Evolutionary conservation across 768 basidiomycete genomes (phyloP).

Genomic region (Terana coerulea): DNA sequence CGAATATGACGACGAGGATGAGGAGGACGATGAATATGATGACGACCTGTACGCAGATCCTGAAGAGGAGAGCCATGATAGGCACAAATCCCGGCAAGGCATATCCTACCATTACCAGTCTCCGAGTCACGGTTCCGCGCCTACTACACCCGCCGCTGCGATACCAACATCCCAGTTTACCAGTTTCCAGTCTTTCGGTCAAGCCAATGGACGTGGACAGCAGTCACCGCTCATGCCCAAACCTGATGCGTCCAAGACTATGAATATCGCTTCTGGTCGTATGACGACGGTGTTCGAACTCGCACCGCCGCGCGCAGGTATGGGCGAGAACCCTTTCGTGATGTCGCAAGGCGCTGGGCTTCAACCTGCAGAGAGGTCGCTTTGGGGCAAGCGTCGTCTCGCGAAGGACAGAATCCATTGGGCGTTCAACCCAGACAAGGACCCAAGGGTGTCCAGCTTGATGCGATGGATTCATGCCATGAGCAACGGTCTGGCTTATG

Average conservation of each 20-base stretch:
- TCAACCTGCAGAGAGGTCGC: constrained; percentile 23
- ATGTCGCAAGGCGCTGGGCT: constrained; percentile 25
- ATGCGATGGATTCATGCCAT: constrained; percentile 31
- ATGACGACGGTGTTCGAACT: constrained; percentile 20
- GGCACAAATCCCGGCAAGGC: constrained; percentile 3
- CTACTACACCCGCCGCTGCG: not conserved
- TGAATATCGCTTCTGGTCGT: constrained; percentile 23
- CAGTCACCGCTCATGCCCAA: not conserved
- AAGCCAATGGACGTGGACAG: not conserved
- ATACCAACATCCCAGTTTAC: not conserved
- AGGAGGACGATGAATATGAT: constrained; percentile 11
- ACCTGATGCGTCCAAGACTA: constrained; percentile 21
- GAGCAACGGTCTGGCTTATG: constrained; percentile 24
- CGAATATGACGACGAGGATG: constrained; percentile 7
- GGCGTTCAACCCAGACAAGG: constrained; percentile 31
- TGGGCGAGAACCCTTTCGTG: constrained; percentile 19
- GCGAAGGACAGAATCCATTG: constrained; percentile 31
- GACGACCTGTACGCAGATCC: constrained; percentile 10
- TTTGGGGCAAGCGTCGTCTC: constrained; percentile 25
- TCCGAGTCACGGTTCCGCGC: not conserved
- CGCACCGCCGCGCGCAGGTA: constrained; percentile 13
- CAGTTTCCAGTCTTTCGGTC: not conserved
- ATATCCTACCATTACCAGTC: constrained; percentile 10
- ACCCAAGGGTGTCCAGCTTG: constrained; percentile 27
- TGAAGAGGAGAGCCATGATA: not conserved